phyloP scores from a whole-genome alignment of 2,329 filamentous ascomycete genomes.

The Exophiala mesophila region DNA sequence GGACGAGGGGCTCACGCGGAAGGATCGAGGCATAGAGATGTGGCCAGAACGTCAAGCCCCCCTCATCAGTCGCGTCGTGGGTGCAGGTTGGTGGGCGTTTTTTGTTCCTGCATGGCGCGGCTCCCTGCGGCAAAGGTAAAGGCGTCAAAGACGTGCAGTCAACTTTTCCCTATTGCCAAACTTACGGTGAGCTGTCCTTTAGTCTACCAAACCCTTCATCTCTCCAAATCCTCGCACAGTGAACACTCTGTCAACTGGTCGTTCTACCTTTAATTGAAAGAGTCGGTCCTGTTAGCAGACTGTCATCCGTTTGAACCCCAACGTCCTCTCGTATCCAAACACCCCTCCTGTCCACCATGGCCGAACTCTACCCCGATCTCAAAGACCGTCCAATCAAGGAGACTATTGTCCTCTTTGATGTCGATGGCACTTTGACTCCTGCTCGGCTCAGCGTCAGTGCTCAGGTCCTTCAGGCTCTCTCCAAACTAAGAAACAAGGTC shows the following conservation, averaged over 20 bases:
- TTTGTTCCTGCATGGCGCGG: slow-evolving; percentile 4
- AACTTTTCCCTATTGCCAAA: too few relatives aligned
- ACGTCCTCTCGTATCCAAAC: too few relatives aligned
- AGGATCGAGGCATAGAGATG: too few relatives aligned
- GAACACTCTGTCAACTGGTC: background rate
- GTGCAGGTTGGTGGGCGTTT: background rate
- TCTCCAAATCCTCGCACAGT: background rate
- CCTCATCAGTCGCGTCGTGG: too few relatives aligned
- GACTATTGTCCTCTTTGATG: slow-evolving; percentile 94
- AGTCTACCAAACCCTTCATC: background rate
- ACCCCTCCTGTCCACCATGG: too few relatives aligned
- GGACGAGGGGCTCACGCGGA: too few relatives aligned
- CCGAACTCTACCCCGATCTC: slow-evolving; percentile 62
- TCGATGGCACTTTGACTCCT: slow-evolving; percentile 85
- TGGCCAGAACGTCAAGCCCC: too few relatives aligned
- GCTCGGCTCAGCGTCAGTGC: slow-evolving; percentile 70
- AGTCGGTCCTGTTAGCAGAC: too few relatives aligned
- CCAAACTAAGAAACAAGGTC: slow-evolving; percentile 75
- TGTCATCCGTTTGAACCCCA: too few relatives aligned
- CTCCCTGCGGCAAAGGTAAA: background rate
- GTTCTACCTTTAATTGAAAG: background rate
- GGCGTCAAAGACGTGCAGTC: background rate
- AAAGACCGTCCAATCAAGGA: slow-evolving; percentile 81
- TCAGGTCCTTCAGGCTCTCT: slow-evolving; percentile 78
- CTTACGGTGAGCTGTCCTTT: background rate